Percentiles rank a stretch among this genome's conserved stretches.
Conservation (phyloP, 139 green algal species). For the Medakamo hakoo region DNA sequence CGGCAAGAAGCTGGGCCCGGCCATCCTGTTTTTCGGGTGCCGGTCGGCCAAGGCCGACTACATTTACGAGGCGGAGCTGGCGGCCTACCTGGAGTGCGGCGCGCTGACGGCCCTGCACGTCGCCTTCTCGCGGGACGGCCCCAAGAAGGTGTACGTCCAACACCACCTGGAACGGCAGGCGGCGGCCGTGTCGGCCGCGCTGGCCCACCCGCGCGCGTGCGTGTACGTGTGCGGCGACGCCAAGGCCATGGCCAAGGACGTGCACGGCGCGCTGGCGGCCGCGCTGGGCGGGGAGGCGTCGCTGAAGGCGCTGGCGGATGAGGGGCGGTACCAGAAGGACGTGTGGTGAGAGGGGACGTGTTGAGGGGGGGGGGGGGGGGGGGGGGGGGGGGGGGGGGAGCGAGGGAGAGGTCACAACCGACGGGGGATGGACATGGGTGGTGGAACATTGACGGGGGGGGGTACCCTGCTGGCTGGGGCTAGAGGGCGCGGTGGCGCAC, state of each 20-base stretch:
- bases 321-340: constrained; percentile 67
- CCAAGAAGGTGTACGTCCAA: constrained; percentile 73
- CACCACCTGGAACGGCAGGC: constrained; percentile 52
- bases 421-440: too few relatives aligned
- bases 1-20: constrained; percentile 33
- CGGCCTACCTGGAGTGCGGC: constrained; percentile 25
- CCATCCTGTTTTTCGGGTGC: constrained; percentile 81
- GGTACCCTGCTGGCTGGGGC: too few relatives aligned
- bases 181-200: constrained; percentile 17
- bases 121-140: constrained; percentile 51
- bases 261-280: constrained; percentile 51
- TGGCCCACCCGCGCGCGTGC: constrained; percentile 18
- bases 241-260: constrained; percentile 90
- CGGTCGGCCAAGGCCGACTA: constrained; percentile 53
- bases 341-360: too few relatives aligned
- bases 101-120: constrained; percentile 49
- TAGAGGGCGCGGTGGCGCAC: too few relatives aligned
- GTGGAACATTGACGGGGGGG: too few relatives aligned
- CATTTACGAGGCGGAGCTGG: constrained; percentile 74
- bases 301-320: constrained; percentile 53
- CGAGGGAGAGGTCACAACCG: too few relatives aligned
- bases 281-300: constrained; percentile 34
- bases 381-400: too few relatives aligned
- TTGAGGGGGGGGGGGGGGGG: too few relatives aligned
- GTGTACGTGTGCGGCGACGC: constrained; percentile 95